Percentiles rank a stretch among this genome's conserved stretches.
Conservation (phyloP, 257 asterid species). For the Solanum piurae region DNA sequence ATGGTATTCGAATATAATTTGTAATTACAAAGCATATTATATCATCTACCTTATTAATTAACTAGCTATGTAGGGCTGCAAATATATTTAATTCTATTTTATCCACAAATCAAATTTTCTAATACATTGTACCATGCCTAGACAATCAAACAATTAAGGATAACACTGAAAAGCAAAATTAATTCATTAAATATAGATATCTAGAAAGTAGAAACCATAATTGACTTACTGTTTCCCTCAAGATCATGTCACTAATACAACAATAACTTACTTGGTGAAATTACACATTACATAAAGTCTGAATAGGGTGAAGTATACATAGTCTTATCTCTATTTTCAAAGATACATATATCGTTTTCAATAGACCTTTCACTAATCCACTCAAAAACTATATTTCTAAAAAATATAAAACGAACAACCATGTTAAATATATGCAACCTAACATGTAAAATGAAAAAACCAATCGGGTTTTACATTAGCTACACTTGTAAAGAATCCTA, state of each 20-base stretch:
- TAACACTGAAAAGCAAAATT: not conserved
- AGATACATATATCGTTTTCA: not conserved
- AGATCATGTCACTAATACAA: not conserved
- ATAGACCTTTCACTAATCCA: not conserved
- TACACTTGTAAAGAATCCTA: not conserved
- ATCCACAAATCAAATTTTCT: not conserved
- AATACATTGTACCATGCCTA: not conserved
- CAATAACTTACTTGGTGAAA: not conserved
- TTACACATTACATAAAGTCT: not conserved
- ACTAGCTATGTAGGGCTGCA: not conserved
- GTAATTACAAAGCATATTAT: not conserved
- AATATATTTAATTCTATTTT: not conserved
- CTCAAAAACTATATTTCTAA: too few species aligned
- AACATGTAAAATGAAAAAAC: not conserved
- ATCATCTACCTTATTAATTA: not conserved
- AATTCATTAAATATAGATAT: not conserved
- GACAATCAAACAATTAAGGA: not conserved
- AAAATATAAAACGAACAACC: too few species aligned
- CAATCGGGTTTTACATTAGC: not conserved
- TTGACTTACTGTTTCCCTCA: not conserved
- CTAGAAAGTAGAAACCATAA: not conserved
- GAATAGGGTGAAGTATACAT: not conserved
- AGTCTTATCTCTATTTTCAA: not conserved
- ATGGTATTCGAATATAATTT: not conserved
- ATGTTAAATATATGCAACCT: not conserved